Conservation (phyloP, 208 protist genomes). For the Lotmaria passim region DNA sequence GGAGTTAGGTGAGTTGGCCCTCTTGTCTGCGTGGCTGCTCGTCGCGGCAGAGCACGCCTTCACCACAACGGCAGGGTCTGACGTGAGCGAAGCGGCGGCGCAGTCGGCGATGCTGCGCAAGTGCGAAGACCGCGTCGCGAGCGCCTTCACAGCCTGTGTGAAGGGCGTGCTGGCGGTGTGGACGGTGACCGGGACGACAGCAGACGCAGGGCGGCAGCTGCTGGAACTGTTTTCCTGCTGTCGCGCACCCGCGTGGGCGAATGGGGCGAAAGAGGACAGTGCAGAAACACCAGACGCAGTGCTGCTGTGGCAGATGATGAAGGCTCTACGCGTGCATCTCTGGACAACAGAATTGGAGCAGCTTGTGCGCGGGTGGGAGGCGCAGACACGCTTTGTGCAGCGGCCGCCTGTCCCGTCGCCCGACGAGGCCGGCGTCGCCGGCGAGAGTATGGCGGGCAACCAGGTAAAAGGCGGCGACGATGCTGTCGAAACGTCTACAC, state of each 20-base stretch:
- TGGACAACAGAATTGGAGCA: slow-evolving; percentile 15
- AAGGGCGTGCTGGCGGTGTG: slow-evolving; percentile 20
- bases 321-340: neutral
- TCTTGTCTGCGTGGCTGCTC: slow-evolving; percentile 29
- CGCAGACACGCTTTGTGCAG: slow-evolving; percentile 22
- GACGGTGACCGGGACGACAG: slow-evolving; percentile 15
- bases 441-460: neutral
- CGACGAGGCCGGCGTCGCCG: neutral
- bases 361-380: slow-evolving; percentile 11
- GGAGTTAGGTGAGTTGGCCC: slow-evolving; percentile 19
- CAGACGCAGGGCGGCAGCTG: slow-evolving; percentile 10
- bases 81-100: neutral
- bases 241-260: neutral
- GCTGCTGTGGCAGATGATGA: slow-evolving; percentile 4
- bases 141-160: slow-evolving; percentile 19
- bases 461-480: neutral
- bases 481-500: neutral
- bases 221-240: neutral
- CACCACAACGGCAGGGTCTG: neutral
- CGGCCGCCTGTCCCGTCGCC: neutral
- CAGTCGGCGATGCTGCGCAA: neutral
- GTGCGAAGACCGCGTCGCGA: neutral
- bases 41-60: slow-evolving; percentile 2
- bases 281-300: neutral
- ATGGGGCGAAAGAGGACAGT: neutral